Evolutionary conservation across 2,329 filamentous ascomycete species (phyloP), one percentile per base, ranked within the genome.

Genomic region (Cordyceps pruinosa): DNA sequence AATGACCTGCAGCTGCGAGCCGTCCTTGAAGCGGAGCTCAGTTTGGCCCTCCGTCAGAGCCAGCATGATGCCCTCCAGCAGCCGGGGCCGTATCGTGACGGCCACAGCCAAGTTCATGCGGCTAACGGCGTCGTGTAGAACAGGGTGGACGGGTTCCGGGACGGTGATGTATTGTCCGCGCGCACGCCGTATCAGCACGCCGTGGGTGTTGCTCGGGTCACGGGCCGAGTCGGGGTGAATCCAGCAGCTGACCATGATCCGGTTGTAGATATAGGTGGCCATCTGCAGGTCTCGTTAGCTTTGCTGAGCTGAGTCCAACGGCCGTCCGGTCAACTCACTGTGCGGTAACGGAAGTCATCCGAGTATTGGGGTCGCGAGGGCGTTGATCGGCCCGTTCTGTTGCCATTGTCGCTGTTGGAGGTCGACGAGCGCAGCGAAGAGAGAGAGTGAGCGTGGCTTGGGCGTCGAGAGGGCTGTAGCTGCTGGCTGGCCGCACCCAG

Each of bases 81-180:
- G 75, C 46, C 77, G 71, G 2, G 75, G 75, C 10, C 72, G 73
- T 73, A 80, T 77, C 10, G 77, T 79, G 58, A 79, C 70, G 15
- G 75, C 76, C 34, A 78, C 75, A 17, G 70, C 68, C 21, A 75
- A 69, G 60, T 78, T 77, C 56, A 79, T 69, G 52, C 70, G 71
- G 53, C 72, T 70, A 7, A 77, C 72, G 8, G 76, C 74, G 4
- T 65, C 70, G 12, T 76, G 62, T 9, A 79, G 67, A 10, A 69
- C 61, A 17, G 67, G 67, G 50, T 73, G 66, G 12, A 76, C 58
- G 5, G 66, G 63, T 25, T 72, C 65, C 0, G 77, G 77, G 44
- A 74, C 71, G 15, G 71, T 69, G 28, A 73, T 67, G 59, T 77
- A 77, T 30, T 67, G 66, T 50, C 73, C 73, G 41, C 72, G 66